A percentile compares a stretch with the other conserved stretches of the same genome.
phyloP scores from a whole-genome alignment of 2,329 filamentous ascomycete species.

The Pestalotiopsis sp. region DNA sequence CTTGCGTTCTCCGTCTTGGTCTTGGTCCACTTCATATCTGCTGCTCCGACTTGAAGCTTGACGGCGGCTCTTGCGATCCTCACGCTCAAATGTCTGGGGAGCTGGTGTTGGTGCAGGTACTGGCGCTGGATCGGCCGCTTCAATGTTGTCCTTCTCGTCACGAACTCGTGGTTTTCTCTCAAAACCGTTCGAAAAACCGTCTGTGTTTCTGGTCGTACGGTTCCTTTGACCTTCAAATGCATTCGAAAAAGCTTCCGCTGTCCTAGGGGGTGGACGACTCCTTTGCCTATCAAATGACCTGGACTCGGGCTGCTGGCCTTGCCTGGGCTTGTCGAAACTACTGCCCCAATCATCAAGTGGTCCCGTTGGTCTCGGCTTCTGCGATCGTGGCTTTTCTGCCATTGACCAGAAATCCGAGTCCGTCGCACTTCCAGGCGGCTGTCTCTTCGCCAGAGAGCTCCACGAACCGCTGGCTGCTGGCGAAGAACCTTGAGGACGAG shows the following conservation, averaged over 20 bases:
- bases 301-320: neutral
- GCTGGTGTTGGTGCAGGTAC: neutral
- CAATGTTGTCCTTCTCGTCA: neutral
- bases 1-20: constrained; percentile 3
- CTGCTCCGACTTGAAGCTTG: neutral
- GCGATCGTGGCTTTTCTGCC: neutral
- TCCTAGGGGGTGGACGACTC: neutral
- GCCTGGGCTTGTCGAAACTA: constrained; percentile 16
- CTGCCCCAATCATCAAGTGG: constrained; percentile 19
- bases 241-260: neutral
- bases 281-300: neutral
- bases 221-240: too few relatives aligned
- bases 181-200: neutral
- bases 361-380: neutral
- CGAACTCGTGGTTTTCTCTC: neutral
- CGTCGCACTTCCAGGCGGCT: constrained; percentile 14
- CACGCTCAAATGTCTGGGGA: neutral
- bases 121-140: neutral
- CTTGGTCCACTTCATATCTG: constrained; percentile 5
- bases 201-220: neutral
- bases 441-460: constrained; percentile 21
- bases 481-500: neutral
- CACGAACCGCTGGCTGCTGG: constrained; percentile 15
- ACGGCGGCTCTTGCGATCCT: neutral
- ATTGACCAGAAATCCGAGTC: constrained; percentile 23